A percentile compares a stretch with the other conserved stretches of the same genome.
Conservation (phyloP, 2,329 filamentous ascomycete species). For the Lithohypha guttulata region DNA sequence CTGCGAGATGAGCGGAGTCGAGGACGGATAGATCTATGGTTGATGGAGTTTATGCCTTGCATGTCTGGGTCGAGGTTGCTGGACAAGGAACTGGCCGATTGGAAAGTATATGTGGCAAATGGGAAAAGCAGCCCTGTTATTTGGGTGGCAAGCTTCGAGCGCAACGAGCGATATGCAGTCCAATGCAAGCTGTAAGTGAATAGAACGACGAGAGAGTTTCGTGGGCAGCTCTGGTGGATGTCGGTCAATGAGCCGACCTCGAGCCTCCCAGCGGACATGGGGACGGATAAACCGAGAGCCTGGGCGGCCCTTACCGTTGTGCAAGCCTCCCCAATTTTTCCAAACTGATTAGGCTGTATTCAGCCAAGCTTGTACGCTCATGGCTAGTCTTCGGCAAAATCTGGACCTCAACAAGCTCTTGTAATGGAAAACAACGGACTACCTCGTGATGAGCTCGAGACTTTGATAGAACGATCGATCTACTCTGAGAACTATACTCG, state of each 20-base stretch:
- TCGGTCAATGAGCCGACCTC: too few relatives aligned
- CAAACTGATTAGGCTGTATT: background rate
- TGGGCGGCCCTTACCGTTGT: background rate
- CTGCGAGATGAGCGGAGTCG: background rate
- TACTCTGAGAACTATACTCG: background rate
- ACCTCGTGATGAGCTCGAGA: conserved; percentile 5
- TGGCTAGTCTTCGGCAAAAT: background rate
- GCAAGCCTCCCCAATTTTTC: too few relatives aligned
- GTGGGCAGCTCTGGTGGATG: too few relatives aligned
- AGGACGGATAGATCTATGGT: background rate
- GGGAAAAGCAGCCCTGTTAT: too few relatives aligned
- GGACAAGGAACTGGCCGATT: too few relatives aligned
- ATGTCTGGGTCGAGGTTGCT: too few relatives aligned
- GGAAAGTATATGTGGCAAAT: background rate
- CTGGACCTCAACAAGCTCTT: too few relatives aligned
- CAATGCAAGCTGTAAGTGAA: background rate
- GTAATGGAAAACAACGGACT: background rate
- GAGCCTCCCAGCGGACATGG: background rate
- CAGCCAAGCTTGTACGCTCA: background rate
- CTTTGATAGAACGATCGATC: background rate
- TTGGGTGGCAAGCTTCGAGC: conserved; percentile 6
- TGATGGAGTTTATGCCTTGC: background rate
- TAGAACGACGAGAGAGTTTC: background rate
- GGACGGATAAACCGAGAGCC: background rate
- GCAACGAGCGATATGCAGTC: background rate